Base-by-base conservation (phyloP, 805 yeast species). In the Danielia reshetovae region DNA sequence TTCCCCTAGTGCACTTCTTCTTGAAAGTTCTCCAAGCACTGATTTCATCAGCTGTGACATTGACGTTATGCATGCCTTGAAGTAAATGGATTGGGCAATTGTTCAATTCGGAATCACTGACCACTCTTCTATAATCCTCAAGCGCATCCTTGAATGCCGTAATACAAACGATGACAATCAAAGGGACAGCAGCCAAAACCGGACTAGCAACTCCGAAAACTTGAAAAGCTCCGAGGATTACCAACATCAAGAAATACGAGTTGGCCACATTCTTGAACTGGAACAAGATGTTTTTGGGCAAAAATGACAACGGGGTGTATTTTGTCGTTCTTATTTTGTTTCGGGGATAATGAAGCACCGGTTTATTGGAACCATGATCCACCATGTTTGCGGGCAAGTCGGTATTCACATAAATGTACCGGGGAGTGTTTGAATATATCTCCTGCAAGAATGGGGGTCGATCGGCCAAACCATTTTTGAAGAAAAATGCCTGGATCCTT, bases 291-390 rank as follows among this genome's bases (percentile, higher is more conserved):
- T 90, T 88, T 57, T 88, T 88, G 3, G 97, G 97, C 19, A 93
- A 45, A 53, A 90, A 90, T 7, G 87, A 69, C 29, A 93, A 55
- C 5, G 97, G 96, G 2, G 97, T 90, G 60, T 90, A 90, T 64
- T 87, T 90, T 2, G 98, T 87, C 0, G 97, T 88, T 65, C 97
- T 78, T 48, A 93, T 86, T 59, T 93, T 89, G 67, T 90, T 90
- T 51, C 96, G 74, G 8, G 94, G 79, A 54, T 84, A 90, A n/a
- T 59, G 55, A 0, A 70, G 67, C 13, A 51, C 53, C 2, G 90
- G 85, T 24, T 74, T 70, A 10, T 82, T 81, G 2, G 65, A 79
- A 72, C 57, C 52, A 3, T 77, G 78, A 37, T 71, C 65, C 5
- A 47, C 44, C 59, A 64, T 62, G 14, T 62, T 54, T 5, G 52